Conservation (phyloP, 2,329 filamentous ascomycete species). For the Sporothrix globosa region DNA sequence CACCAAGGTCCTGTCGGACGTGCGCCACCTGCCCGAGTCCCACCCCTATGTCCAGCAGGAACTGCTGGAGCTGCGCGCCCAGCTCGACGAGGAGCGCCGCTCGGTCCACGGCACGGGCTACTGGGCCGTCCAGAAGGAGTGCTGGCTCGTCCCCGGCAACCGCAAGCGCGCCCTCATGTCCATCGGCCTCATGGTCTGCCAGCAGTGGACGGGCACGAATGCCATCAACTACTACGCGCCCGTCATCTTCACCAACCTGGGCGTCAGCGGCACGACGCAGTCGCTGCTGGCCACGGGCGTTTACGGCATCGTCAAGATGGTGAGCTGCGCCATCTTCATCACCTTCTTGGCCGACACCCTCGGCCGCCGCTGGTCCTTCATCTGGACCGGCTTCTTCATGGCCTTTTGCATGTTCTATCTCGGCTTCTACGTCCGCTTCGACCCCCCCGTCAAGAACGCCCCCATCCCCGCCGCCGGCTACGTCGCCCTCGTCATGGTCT, state of each 20-base stretch:
- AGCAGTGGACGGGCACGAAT: conserved; percentile 54
- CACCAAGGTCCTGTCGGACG: conserved; percentile 40
- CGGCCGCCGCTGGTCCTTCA: conserved; percentile 56
- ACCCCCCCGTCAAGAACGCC: conserved; percentile 42
- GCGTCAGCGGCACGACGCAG: conserved; percentile 50
- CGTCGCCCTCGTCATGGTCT: conserved; percentile 62
- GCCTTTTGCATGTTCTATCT: conserved; percentile 60
- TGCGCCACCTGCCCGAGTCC: conserved; percentile 44
- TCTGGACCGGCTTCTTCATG: conserved; percentile 54
- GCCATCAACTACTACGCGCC: conserved; percentile 43
- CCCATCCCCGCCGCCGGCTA: conserved; percentile 54
- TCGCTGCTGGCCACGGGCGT: conserved; percentile 64
- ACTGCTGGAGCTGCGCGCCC: conserved; percentile 41
- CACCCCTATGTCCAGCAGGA: conserved; percentile 47
- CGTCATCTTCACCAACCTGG: conserved; percentile 43
- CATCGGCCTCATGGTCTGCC: conserved; percentile 56
- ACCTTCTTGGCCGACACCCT: conserved; percentile 63
- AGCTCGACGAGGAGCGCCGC: conserved; percentile 41
- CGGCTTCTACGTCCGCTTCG: conserved; percentile 62
- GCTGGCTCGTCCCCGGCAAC: conserved; percentile 46
- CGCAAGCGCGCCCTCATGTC: conserved; percentile 54
- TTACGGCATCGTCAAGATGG: conserved; percentile 65
- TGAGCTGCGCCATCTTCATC: conserved; percentile 60
- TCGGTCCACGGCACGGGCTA: conserved; percentile 37
- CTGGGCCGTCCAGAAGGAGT: conserved; percentile 39